Base-by-base conservation (phyloP, 1,284 basidiomycete genomes). In the Puccinia coronata region DNA sequence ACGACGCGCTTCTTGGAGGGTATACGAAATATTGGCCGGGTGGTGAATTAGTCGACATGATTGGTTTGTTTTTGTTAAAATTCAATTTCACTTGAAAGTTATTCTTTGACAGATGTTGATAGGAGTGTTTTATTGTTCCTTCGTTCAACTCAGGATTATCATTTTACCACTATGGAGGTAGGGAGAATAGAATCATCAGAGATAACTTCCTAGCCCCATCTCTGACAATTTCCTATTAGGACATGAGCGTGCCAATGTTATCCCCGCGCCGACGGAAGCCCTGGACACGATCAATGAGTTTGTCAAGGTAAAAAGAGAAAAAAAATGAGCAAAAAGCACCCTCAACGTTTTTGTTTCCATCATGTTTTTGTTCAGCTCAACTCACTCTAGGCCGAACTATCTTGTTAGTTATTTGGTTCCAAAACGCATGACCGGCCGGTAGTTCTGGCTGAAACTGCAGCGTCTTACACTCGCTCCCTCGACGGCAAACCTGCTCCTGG, bases 131-230 rank as follows among this genome's bases (percentile, higher is more conserved):
- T n/a, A n/a, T n/a, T n/a, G n/a, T 51, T 53, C 28, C 39, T 53
- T 59, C 28, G 12, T 11, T 23, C 9, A n/a, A 34, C 20, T 9
- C 43, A 80, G 79, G 69, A 16, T 55, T 80, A 28, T 73, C 70
- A 28, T 73, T 80, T 55, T 80, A 80, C 61, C 79, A 80, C 61
- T 80, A 72, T 65, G 79, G 79, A 28, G 79, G 79, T 80, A 63
- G 39, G 36, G 16, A n/a, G n/a, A n/a, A n/a, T n/a, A n/a, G n/a
- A n/a, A n/a, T n/a, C n/a, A n/a, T n/a, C 53, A 14, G 41, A 12
- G 11, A 47, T 25, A 47, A 25, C 23, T 28, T 67, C n/a, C 39
- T 43, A 14, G 36, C 39, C 20, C 25, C 23, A 25, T 39, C 47
- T 31, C 39, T 51, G 2, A 51, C 39, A 47, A 18, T 65, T 4